Conservation (phyloP, 2,329 filamentous ascomycete species). For the Microdochium paspali region DNA sequence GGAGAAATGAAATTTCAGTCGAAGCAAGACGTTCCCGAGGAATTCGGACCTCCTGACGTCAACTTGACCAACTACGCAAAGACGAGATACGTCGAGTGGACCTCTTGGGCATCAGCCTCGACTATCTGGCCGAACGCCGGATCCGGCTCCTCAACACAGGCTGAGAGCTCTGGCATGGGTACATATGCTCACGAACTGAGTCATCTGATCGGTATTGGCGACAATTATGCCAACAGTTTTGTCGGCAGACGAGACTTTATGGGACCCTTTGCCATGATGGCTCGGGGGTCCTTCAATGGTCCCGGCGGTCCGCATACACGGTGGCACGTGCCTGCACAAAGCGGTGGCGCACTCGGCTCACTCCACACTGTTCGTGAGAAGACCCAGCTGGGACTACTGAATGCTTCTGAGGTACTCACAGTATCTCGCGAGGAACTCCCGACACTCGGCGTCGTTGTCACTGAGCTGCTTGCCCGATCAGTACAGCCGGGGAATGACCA, state of each 20-base stretch:
- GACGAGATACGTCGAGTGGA: conserved; percentile 44
- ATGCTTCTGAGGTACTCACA: conserved; percentile 29
- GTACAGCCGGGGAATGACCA: conserved; percentile 27
- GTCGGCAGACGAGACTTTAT: conserved; percentile 35
- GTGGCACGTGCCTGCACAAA: conserved; percentile 39
- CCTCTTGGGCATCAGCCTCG: conserved; percentile 39
- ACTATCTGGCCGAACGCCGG: conserved; percentile 45
- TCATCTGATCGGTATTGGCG: conserved; percentile 40
- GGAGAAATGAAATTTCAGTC: conserved; percentile 41
- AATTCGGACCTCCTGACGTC: conserved; percentile 37
- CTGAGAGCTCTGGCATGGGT: conserved; percentile 41
- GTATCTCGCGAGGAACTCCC: conserved; percentile 32
- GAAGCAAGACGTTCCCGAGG: conserved; percentile 35
- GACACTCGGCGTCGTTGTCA: conserved; percentile 31
- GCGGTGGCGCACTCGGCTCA: conserved; percentile 38
- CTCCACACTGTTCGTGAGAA: conserved; percentile 45
- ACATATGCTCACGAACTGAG: conserved; percentile 44
- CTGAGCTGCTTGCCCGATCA: conserved; percentile 35
- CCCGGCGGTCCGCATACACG: conserved; percentile 42
- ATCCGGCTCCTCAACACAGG: conserved; percentile 40
- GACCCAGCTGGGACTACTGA: conserved; percentile 37
- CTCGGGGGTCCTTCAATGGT: conserved; percentile 40
- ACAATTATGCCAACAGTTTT: conserved; percentile 48
- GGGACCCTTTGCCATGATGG: conserved; percentile 43
- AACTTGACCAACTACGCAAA: conserved; percentile 32